phyloP scores from a whole-genome alignment of 208 protist species.

The Novymonas esmeraldas region DNA sequence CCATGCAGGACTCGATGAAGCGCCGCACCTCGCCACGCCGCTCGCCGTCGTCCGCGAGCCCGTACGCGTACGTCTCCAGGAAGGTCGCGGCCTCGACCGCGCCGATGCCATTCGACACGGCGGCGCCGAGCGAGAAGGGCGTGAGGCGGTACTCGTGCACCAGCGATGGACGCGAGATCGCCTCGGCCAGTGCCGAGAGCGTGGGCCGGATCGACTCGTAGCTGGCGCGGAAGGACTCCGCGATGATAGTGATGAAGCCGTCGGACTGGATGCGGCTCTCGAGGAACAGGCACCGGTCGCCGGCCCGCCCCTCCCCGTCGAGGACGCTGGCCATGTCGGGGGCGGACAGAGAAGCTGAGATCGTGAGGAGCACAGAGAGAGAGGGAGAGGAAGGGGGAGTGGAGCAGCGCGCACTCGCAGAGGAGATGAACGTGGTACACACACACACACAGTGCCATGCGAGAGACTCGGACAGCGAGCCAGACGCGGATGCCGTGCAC shows the following conservation, averaged over 20 bases:
- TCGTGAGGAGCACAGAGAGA: no score
- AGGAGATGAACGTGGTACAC: no score
- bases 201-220: slow-evolving; percentile 48
- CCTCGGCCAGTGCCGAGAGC: slow-evolving; percentile 92
- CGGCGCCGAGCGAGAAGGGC: slow-evolving; percentile 96
- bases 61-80: slow-evolving; percentile 87
- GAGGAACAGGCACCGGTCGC: slow-evolving; percentile 69
- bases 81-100: slow-evolving; percentile 89
- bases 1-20: slow-evolving; percentile 82
- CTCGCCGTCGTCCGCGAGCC: slow-evolving; percentile 22
- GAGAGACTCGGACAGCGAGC: no score
- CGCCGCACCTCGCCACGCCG: slow-evolving; percentile 28
- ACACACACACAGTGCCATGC: no score
- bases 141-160: slow-evolving; percentile 99
- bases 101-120: slow-evolving; percentile 94
- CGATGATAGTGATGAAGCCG: slow-evolving; percentile 68
- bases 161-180: slow-evolving; percentile 90
- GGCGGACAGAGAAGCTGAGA: no score
- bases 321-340: background rate
- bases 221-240: slow-evolving; percentile 69
- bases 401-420: no score
- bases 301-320: background rate
- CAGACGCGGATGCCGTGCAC: no score
- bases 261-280: slow-evolving; percentile 43
- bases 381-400: no score